Evolutionary conservation across 495 filamentous ascomycete genomes (phyloP), one percentile per base, ranked within the genome.

Genomic region (Aspergillus indologenus): DNA sequence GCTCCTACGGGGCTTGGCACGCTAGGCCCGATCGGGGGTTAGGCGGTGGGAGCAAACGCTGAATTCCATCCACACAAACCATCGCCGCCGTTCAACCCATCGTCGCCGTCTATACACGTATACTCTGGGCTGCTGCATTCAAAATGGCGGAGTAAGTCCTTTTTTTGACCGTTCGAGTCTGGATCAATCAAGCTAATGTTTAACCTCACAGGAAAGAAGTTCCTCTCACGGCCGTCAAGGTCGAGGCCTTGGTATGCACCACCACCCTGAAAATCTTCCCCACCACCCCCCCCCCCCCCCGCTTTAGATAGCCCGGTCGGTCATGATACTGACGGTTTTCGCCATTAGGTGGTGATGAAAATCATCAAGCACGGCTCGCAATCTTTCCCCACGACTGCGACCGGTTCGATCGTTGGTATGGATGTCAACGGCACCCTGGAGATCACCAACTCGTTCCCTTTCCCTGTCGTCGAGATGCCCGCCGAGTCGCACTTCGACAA

Each of bases 381-480:
- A 61, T 81, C 80, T 58, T 98, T 95, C 78, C 95, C 93, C 55
- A 91, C 90, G 34, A 89, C 85, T 21, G 90, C 92, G 54, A 98
- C 91, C 53, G 92, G 92, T 54, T 90, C 89, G 49, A 80, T 96
- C 42, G 90, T 96, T 54, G 94, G 94, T 67, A 91, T 98, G 90
- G 94, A 97, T 69, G 84, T 85, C 61, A 86, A 86, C 61, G 86
- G 87, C 63, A 82, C 81, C 50, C 86, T 98, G 60, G 86, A 98
- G 76, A 79, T 98, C 78, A 98, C 94, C 46, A 97, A 97, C 78
- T 82, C 85, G 61, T 98, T 98, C 74, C 90, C 90, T 21, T 98
- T 97, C 81, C 94, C 94, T 56, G 87, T 91, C 12, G 78, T 89
- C 68, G 93, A 97, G 63, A 73, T 86, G 61, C 85, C 85, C 62